Base-by-base conservation (phyloP, 2,329 filamentous ascomycete species). In the Calonectria fujianensis region DNA sequence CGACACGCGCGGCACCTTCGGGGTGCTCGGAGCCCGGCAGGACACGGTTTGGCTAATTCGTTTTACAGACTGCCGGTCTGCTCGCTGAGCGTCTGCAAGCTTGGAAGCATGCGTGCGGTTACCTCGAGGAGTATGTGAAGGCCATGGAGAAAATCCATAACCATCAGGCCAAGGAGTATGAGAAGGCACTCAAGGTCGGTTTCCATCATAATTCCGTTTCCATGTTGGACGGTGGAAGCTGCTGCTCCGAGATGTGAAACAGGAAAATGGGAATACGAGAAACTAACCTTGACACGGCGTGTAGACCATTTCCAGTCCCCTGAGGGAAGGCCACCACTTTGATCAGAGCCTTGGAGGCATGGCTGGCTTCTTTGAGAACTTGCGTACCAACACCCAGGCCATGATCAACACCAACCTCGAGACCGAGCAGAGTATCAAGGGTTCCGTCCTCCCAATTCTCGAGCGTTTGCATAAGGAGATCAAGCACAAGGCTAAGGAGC, bases 401-500 rank as follows among this genome's bases (percentile, higher is more conserved):
- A 91, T 98, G 81, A 92, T 96, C 81, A 98, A 97, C 85, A 93
- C 94, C 82, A 96, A 98, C 85, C 87, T 93, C 80, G 96, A 98
- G 85, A 98, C 96, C 8, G 96, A 97, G 80, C 97, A 97, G 89
- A 95, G 93, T 80, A 90, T 99, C 79, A 98, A 96, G 86, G 93
- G 93, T 74, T 93, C 93, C 18, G 94, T 98, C 37, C 89, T 98
- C 27, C 97, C 96, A 48, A 93, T 96, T 77, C 93, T 99, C 82
- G 95, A 97, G 81, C 94, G 96, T 68, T 89, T 99, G 64, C 96
- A 98, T 88, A 93, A 95, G 84, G 97, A 98, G 85, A 97, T 99
- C 89, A 99, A 98, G 90, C 93, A 94, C 87, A 98, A 98, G 89
- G 90, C 92, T 77, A 98, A 98, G 89, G 96, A 98, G 86, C 90